Evolutionary conservation across 2,329 filamentous ascomycete species (phyloP).

Genomic region (Graphiopsis chlorocephala): DNA sequence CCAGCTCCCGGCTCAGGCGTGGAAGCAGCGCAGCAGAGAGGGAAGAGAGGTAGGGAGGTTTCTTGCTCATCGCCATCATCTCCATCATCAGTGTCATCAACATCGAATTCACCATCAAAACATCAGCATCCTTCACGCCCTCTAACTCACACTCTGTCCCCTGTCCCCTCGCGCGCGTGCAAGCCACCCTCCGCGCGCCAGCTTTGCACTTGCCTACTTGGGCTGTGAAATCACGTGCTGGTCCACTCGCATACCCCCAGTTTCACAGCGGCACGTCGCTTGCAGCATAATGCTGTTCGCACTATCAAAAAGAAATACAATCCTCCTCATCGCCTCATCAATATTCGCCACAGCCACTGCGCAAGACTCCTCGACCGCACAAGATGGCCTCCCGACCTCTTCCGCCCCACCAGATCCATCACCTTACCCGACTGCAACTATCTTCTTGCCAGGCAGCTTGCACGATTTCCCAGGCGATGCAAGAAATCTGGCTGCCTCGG

Average conservation of each 20-base stretch:
- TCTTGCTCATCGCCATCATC: background rate
- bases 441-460: constrained; percentile 17
- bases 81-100: background rate
- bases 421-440: constrained; percentile 16
- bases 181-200: background rate
- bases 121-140: background rate
- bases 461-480: background rate
- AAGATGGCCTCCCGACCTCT: background rate
- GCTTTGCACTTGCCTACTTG: background rate
- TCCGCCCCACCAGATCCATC: constrained; percentile 19
- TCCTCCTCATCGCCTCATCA: background rate
- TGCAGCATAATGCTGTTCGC: background rate
- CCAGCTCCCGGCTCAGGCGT: constrained; percentile 1
- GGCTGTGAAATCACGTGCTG: background rate
- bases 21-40: constrained; percentile 1
- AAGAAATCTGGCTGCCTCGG: constrained; percentile 13
- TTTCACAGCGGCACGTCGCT: background rate
- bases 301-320: background rate
- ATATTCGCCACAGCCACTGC: background rate
- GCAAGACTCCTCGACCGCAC: background rate
- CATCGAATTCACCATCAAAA: background rate
- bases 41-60: constrained; percentile 3
- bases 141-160: background rate
- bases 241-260: background rate
- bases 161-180: background rate